Evolutionary conservation across 306 rosid species (phyloP).

Genomic region (Boehmeria nivea): DNA sequence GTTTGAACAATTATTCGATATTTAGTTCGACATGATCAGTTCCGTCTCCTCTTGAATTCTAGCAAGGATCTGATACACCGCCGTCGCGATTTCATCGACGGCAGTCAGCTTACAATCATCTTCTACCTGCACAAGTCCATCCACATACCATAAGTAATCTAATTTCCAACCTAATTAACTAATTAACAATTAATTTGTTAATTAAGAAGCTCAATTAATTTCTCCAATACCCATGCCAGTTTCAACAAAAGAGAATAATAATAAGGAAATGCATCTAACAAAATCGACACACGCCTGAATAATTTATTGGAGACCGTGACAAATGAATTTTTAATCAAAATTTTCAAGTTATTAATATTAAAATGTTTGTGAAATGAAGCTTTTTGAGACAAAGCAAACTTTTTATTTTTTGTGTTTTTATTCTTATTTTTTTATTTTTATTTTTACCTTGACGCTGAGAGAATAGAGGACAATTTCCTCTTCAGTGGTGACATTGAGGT

Average conservation of each 20-base stretch:
- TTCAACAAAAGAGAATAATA: too few relatives aligned
- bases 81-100: slow-evolving; percentile 86
- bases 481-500: slow-evolving; percentile 65
- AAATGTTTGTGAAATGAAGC: too few relatives aligned
- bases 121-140: slow-evolving; percentile 48
- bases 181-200: too few relatives aligned
- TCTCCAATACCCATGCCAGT: too few relatives aligned
- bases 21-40: slow-evolving; percentile 24
- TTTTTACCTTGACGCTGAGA: slow-evolving; percentile 66
- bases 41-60: slow-evolving; percentile 67
- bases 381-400: too few relatives aligned
- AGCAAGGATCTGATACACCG: slow-evolving; percentile 60
- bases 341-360: too few relatives aligned
- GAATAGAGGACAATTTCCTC: slow-evolving; percentile 59
- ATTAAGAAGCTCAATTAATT: too few relatives aligned
- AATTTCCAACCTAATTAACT: neutral
- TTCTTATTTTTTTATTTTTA: neutral
- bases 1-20: slow-evolving; percentile 9
- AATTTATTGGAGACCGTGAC: too few relatives aligned
- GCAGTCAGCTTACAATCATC: slow-evolving; percentile 79
- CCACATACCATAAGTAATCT: neutral
- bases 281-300: too few relatives aligned
- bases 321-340: too few relatives aligned
- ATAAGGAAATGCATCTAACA: too few relatives aligned
- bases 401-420: too few relatives aligned